Base-by-base conservation (phyloP, 176 grass and related monocot species). In the Aegilops longissima region DNA sequence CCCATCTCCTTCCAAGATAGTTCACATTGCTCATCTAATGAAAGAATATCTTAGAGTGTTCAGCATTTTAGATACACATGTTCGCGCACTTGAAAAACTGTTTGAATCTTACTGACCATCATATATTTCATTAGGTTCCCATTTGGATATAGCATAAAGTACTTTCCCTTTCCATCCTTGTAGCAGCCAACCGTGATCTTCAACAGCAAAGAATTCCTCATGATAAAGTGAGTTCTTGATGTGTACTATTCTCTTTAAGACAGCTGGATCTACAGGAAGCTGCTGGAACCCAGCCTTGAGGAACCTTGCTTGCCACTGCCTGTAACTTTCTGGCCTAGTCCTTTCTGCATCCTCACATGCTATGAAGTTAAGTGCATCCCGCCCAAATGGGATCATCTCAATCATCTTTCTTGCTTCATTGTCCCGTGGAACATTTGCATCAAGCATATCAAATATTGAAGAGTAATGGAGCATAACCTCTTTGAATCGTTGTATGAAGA, bases 321-420 rank as follows among this genome's bases (percentile, higher is more conserved):
- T 91, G 49, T 89, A 94, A 25, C 61, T 91, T 83, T 89, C 92
- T 27, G 89, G 76, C 49, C 80, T 82, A n/a, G 66, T 73, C 84
- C 92, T 89, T 51, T 94, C 89, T 16, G 80, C 73, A 72, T 80
- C 89, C 66, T 94, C 92, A 33, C 83, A 91, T 11, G 89, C 92
- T 67, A 94, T 52, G 25, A 74, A 87, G 66, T 94, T 91, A 42
- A 91, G 71, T 5, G 33, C 63, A 0, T 30, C 1, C n/a, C 70
- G 23, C 67, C 54, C 70, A 59, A 84, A 9, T 6, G 80, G 25
- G 34, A 71, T 36, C 62, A 40, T 88, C 24, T 94, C 89, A 33
- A 94, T 44, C 81, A 56, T 30, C 23, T 81, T 49, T 61, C 89
- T 91, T 44, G 9, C 66, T 64, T 91, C 79, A 70, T 85, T 38